These are phyloP conservation scores for Paracorniculantispora psalliotae DNA, from an alignment of 2,329 filamentous ascomycete genomes.

Conservation along the genomic window DNA sequence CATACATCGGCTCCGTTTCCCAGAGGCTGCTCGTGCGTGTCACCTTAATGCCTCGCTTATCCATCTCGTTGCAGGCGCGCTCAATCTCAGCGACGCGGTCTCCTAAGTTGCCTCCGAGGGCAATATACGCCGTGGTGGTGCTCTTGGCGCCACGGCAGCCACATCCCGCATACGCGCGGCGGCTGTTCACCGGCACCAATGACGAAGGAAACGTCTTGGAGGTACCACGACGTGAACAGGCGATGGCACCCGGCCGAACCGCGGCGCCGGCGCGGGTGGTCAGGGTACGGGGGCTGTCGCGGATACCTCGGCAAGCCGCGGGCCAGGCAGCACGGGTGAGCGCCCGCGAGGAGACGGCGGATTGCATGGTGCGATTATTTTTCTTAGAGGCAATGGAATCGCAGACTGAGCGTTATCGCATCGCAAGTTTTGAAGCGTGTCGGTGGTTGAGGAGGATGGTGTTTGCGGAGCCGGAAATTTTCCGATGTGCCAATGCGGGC, in stretches of 20 bases:
- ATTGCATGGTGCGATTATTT: not conserved
- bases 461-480: not conserved
- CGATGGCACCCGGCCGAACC: not conserved
- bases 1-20: conserved; percentile 97
- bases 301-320: not conserved
- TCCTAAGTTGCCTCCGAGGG: conserved; percentile 87
- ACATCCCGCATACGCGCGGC: conserved; percentile 26
- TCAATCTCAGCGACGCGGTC: conserved; percentile 83
- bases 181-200: conserved; percentile 10
- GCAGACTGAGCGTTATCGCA: not conserved
- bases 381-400: not conserved
- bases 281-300: not conserved
- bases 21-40: conserved; percentile 81
- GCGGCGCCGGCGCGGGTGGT: not conserved
- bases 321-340: not conserved
- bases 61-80: conserved; percentile 73
- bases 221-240: not conserved
- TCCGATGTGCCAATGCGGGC: not conserved
- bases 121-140: conserved; percentile 64
- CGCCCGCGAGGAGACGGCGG: not conserved
- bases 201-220: too few relatives aligned
- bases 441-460: not conserved
- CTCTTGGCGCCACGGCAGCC: conserved; percentile 30
- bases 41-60: conserved; percentile 65
- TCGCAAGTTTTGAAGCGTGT: not conserved